A percentile compares a stretch with the other conserved stretches of the same genome.
Evolutionary conservation across 1,284 basidiomycete species (phyloP).

Genomic region (Leccinum insolens): DNA sequence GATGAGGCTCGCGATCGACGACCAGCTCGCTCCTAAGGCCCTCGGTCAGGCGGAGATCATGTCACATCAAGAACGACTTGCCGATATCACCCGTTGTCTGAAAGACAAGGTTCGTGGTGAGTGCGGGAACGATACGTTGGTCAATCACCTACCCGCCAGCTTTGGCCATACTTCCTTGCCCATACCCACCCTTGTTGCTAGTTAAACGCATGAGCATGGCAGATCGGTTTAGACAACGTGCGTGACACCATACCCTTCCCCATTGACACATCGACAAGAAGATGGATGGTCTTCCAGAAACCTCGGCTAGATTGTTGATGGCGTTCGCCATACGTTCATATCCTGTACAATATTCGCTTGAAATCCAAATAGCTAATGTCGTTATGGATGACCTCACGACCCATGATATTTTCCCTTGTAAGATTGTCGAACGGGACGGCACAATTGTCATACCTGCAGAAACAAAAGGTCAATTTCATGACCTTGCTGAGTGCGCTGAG

Average conservation of each 20-base stretch:
- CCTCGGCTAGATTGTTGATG: conserved; percentile 45
- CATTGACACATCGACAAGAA: conserved; percentile 59
- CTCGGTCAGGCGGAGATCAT: conserved; percentile 6
- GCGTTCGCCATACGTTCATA: conserved; percentile 58
- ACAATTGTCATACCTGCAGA: conserved; percentile 58
- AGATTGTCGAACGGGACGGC: conserved; percentile 58
- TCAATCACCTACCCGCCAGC: conserved; percentile 53
- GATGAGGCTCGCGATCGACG: conserved; percentile 40
- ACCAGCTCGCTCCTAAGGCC: conserved; percentile 35
- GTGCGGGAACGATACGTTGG: not conserved
- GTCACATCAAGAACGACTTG: conserved; percentile 9
- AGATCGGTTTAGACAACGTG: not conserved
- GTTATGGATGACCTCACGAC: conserved; percentile 44
- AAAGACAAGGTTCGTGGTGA: conserved; percentile 1
- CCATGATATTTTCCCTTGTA: conserved; percentile 54
- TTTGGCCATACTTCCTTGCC: conserved; percentile 54
- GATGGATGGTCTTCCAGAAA: conserved; percentile 47
- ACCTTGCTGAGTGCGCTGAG: not conserved
- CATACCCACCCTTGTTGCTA: conserved; percentile 64
- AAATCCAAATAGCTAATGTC: not conserved
- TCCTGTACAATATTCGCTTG: conserved; percentile 32
- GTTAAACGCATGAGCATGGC: conserved; percentile 9
- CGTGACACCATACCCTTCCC: conserved; percentile 47
- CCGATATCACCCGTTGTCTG: conserved; percentile 61
- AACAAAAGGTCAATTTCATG: not conserved